Conservation (phyloP, 225 moss, liverwort and hornwort genomes). For the Sphagnum contortum region DNA sequence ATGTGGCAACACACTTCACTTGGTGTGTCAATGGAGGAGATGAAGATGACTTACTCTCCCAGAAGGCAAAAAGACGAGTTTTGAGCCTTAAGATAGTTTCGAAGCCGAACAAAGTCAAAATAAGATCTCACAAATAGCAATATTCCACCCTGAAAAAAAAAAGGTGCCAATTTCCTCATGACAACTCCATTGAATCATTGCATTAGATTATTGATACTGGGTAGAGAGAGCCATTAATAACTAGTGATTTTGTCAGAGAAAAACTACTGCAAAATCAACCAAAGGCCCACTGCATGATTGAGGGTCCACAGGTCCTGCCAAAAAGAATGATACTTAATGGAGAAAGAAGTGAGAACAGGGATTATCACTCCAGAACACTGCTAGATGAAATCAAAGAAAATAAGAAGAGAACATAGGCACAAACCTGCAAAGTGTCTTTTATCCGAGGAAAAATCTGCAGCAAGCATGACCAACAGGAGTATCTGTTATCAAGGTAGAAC, state of each 20-base stretch:
- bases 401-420: too few relatives aligned
- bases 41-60: constrained; percentile 55
- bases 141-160: constrained; percentile 51
- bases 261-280: too few relatives aligned
- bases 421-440: constrained; percentile 71
- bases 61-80: constrained; percentile 79
- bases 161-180: not conserved
- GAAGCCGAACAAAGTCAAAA: constrained; percentile 76
- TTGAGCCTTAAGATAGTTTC: constrained; percentile 77
- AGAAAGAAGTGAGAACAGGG: too few relatives aligned
- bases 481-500: not conserved
- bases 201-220: not conserved
- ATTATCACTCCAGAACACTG: too few relatives aligned
- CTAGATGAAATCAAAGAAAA: too few relatives aligned
- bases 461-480: not conserved
- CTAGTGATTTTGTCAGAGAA: too few relatives aligned
- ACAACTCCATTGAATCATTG: not conserved
- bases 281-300: too few relatives aligned
- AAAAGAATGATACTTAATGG: too few relatives aligned
- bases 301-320: too few relatives aligned
- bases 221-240: too few relatives aligned
- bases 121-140: constrained; percentile 62
- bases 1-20: too few relatives aligned
- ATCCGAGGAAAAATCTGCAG: constrained; percentile 69
- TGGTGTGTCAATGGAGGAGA: too few relatives aligned